Base-by-base conservation (phyloP, 148 eudicot genomes). In the Chenopodium formosanum region DNA sequence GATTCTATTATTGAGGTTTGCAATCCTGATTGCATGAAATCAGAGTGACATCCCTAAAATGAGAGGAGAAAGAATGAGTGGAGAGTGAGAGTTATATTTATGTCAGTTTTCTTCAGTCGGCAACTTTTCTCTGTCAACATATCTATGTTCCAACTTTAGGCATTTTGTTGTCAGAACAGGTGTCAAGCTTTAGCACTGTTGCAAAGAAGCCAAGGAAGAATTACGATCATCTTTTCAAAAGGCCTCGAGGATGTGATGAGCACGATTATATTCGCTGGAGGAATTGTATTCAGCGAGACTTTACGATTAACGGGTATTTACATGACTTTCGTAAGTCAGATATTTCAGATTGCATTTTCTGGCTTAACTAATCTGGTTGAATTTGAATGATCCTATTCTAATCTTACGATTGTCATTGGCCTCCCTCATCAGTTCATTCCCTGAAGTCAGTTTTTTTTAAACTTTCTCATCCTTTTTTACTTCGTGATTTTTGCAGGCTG, bases 101-200 rank as follows among this genome's bases (percentile, higher is more conserved):
- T 32, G 37, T 73, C 44, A 56, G 31, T 16, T 56, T 53, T 70
- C 47, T 32, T 66, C 29, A 10, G 80, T 27, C 70, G 74, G 31
- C 9, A 46, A 64, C 19, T 44, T 25, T 9, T 23, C 25, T 56
- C 69, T 56, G 12, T 50, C 16, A n/a, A 6, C 22, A 12, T 46
- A n/a, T 77, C 70, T 4, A 13, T 22, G 23, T 31, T 81, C 16
- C 29, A 56, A 80, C n/a, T 23, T 40, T 9, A 29, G 62, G n/a
- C 44, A 37, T 62, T 66, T 75, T 75, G 20, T 70, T 50, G 74
- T 60, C 68, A 63, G 6, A 82, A 23, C 80, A 84, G 86, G 86
- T 84, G 11, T 84, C 86, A 23, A 84, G 86, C 76, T 84, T 84
- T 64, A 84, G 81, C 72, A 84, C 86, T 37, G 77, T 80, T 64